Evolutionary conservation across 371 early-diverging fungal species (phyloP).

Genomic region (Mucor piriformis): DNA sequence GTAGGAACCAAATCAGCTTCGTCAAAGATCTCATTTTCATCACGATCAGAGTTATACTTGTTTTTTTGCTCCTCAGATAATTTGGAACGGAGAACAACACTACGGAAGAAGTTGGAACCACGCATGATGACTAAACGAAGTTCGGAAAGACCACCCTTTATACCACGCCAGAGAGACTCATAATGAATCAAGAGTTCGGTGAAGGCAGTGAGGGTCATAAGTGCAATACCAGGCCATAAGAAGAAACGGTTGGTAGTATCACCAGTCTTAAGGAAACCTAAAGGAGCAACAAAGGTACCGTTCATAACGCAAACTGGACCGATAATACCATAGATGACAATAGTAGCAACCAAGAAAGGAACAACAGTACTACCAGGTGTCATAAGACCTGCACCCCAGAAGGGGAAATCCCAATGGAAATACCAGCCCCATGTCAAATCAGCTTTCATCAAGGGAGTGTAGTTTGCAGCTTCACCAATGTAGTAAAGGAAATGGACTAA

Average conservation of each 20-base stretch:
- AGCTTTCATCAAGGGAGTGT: conserved; percentile 51
- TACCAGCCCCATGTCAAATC: conserved; percentile 64
- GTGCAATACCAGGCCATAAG: conserved; percentile 77
- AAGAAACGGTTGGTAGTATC: conserved; percentile 58
- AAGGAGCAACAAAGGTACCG: conserved; percentile 38
- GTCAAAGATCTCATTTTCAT: conserved; percentile 36
- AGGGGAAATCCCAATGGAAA: conserved; percentile 60
- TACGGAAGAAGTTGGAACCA: conserved; percentile 14
- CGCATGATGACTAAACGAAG: conserved; percentile 1
- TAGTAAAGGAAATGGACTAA: conserved; percentile 66
- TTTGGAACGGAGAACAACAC: conserved; percentile 10
- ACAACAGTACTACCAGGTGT: conserved; percentile 60
- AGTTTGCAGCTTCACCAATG: conserved; percentile 55
- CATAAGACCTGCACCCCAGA: conserved; percentile 76
- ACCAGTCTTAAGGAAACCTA: conserved; percentile 40
- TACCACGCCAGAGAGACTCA: conserved; percentile 58
- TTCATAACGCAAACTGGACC: conserved; percentile 46
- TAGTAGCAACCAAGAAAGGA: conserved; percentile 59
- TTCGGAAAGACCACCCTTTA: conserved; percentile 45
- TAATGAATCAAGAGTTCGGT: conserved; percentile 64
- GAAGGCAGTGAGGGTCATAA: conserved; percentile 71
- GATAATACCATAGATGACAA: conserved; percentile 61
- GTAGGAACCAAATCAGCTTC: conserved; percentile 60
- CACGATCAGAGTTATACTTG: conserved; percentile 9
- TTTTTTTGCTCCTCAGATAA: conserved; percentile 2